A percentile compares a stretch with the other conserved stretches of the same genome.
These are phyloP conservation scores for Rhodotorula sp. DNA, from an alignment of 1,284 basidiomycete species.

Conservation along the genomic window DNA sequence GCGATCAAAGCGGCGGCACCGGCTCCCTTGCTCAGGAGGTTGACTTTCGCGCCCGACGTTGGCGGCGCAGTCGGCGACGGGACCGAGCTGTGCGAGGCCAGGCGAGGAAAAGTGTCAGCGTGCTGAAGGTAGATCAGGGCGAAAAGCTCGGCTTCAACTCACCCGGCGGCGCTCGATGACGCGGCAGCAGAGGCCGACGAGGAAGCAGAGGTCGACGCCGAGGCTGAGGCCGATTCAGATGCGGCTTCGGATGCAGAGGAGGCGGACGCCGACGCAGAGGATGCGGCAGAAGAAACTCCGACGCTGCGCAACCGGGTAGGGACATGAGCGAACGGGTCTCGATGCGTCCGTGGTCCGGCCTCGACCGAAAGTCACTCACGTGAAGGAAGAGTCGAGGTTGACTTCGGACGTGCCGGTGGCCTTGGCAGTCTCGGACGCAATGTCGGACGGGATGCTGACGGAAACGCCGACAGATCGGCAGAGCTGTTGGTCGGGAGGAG, in stretches of 20 bases:
- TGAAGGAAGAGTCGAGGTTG: not conserved
- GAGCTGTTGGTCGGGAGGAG: not conserved
- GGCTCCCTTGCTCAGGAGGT: not conserved
- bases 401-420: not conserved
- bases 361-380: too few relatives aligned
- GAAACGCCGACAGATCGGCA: slow-evolving; percentile 4
- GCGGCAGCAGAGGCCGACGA: not conserved
- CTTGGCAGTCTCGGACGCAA: not conserved
- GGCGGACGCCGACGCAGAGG: not conserved
- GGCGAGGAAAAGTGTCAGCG: not conserved
- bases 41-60: not conserved
- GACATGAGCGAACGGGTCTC: not conserved
- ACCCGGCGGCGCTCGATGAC: not conserved
- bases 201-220: not conserved
- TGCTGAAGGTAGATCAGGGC: not conserved
- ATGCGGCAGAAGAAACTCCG: too few relatives aligned
- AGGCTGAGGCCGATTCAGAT: not conserved
- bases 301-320: too few relatives aligned
- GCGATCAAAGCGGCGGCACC: slow-evolving; percentile 14
- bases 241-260: not conserved
- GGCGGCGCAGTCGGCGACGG: not conserved
- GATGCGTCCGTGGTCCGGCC: too few relatives aligned
- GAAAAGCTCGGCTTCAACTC: not conserved
- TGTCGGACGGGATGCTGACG: slow-evolving; percentile 11
- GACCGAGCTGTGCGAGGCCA: not conserved